Base-by-base conservation (phyloP, 2,329 filamentous ascomycete species). In the Ascomycota sp. region DNA sequence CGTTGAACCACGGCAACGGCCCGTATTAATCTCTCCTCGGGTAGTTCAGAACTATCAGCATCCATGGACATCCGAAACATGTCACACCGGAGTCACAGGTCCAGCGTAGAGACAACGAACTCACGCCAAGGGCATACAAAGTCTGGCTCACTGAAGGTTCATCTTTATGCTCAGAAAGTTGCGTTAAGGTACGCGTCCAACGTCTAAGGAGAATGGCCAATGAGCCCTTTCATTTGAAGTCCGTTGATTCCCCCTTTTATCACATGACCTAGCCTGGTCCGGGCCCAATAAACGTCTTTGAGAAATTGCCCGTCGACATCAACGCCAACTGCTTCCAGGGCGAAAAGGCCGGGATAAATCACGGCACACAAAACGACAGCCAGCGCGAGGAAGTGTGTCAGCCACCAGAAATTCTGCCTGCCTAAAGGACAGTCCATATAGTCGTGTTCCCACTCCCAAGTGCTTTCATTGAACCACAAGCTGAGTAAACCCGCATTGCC, bases 341-440 rank as follows among this genome's bases (percentile, higher is more conserved):
- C 34, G 4, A 34, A 32, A 3, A 50, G 36, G 2, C 40, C 30
- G 1, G 35, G 30, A 32, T 48, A 51, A 21, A 43, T 29, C 3
- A 47, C 13, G 1, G 47, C 35, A 10, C 42, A 44, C 5, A 56
- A 27, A 2, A 61, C 23, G 2, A 55, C 51, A 32, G 59, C 43
- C 7, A 82, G 38, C 44, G 82, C 75, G 22, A 82, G 35, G 27
- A 85, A 62, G 57, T 95, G 85, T 5, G 89, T 71, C 4, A 69
- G 63, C 89, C 89, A 98, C 89, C 89, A 98, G 30, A 85, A 64
- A 55, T 93, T 82, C 61, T 94, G 86, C 17, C 73, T 69, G 1
- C 89, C 89, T 23, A 92, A 55, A 3, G 67, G 62, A 47, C 89
- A 98, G 37, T 69, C 77, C 7, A 59, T 61, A 41, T 89, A 89